These are phyloP conservation scores for Fraxinus xanthoxyloides DNA, from an alignment of 305 asterid species.

Conservation along the genomic window DNA sequence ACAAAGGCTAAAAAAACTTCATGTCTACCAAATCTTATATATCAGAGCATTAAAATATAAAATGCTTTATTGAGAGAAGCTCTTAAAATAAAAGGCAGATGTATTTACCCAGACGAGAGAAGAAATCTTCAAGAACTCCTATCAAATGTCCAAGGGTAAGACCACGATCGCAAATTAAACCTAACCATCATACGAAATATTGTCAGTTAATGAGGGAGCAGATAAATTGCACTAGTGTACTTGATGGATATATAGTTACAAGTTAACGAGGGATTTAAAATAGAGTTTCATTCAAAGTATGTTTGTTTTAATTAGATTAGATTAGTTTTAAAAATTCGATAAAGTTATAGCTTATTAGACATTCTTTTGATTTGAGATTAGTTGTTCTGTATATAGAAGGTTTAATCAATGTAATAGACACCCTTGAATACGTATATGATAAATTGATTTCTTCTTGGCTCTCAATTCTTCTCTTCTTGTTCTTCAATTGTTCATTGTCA, in stretches of 20 bases:
- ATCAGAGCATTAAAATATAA: background rate
- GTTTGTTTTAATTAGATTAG: background rate
- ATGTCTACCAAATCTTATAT: background rate
- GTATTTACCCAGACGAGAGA: constrained; percentile 75
- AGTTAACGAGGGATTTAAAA: background rate
- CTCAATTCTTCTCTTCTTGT: background rate
- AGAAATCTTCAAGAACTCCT: constrained; percentile 87
- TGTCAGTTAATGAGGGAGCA: constrained; percentile 14
- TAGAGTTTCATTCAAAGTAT: background rate
- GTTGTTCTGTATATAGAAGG: background rate
- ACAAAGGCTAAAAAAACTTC: background rate
- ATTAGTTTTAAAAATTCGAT: background rate
- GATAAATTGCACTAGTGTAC: background rate
- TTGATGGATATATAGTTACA: background rate
- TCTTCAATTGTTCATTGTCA: background rate
- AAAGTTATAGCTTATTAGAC: background rate
- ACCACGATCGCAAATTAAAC: constrained; percentile 87
- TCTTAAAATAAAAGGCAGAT: background rate
- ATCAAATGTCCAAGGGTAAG: constrained; percentile 91
- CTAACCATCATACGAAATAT: constrained; percentile 34
- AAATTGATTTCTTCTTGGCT: background rate
- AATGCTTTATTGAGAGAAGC: background rate
- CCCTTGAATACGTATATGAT: background rate
- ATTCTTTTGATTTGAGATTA: background rate
- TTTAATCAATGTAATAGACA: background rate